Evolutionary conservation across 2,329 filamentous ascomycete genomes (phyloP).

Genomic region (Harringtonia aguacate): DNA sequence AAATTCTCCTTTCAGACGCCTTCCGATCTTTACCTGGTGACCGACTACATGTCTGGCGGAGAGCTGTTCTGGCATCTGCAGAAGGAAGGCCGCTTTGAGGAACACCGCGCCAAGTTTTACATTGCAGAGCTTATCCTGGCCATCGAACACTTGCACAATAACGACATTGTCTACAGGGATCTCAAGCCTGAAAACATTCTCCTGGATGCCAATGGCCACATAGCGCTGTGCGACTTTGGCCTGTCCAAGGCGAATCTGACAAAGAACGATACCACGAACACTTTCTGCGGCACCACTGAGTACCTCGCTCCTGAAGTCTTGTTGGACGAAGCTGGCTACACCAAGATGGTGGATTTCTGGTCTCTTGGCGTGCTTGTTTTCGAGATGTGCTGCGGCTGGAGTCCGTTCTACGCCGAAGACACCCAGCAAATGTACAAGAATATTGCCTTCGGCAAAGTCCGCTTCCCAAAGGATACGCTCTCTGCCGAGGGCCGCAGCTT

Average conservation of each 20-base stretch:
- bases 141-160: conserved; percentile 87
- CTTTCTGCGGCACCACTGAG: conserved; percentile 96
- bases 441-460: conserved; percentile 96
- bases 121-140: conserved; percentile 95
- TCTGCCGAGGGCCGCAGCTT: conserved; percentile 95
- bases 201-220: conserved; percentile 92
- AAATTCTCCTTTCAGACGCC: conserved; percentile 99
- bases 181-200: conserved; percentile 97
- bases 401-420: conserved; percentile 96
- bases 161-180: conserved; percentile 96
- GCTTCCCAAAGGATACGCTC: conserved; percentile 88
- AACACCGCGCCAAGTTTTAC: conserved; percentile 94
- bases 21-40: conserved; percentile 94
- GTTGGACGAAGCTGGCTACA: conserved; percentile 92
- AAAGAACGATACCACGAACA: conserved; percentile 96
- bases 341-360: conserved; percentile 99
- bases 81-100: conserved; percentile 91
- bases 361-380: conserved; percentile 95
- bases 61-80: conserved; percentile 98
- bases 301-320: conserved; percentile 94
- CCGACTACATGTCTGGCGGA: conserved; percentile 98
- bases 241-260: conserved; percentile 95
- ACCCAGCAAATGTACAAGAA: conserved; percentile 99
- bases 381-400: conserved; percentile 99
- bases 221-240: conserved; percentile 94